Conservation (phyloP, 2,329 filamentous ascomycete genomes). For the Botryotinia convoluta region DNA sequence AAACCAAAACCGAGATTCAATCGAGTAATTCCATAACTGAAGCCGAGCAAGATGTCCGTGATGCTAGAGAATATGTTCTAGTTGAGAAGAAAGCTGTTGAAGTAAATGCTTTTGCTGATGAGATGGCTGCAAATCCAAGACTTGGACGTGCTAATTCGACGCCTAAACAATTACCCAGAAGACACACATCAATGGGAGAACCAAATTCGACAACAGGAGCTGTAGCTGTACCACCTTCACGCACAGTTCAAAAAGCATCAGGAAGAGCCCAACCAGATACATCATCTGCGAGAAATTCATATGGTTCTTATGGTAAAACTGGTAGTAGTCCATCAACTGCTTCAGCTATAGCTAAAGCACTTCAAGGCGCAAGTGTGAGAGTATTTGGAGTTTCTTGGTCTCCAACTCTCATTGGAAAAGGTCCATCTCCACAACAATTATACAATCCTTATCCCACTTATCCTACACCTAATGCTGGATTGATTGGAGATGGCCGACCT, state of each 20-base stretch:
- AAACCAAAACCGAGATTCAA: conserved; percentile 22
- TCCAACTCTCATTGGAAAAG: conserved; percentile 57
- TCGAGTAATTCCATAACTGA: conserved; percentile 50
- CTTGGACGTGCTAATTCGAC: conserved; percentile 43
- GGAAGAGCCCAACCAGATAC: conserved; percentile 60
- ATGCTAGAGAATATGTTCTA: conserved; percentile 90
- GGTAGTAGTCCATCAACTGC: conserved; percentile 65
- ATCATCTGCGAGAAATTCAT: conserved; percentile 67
- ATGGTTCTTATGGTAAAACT: conserved; percentile 59
- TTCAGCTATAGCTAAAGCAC: conserved; percentile 89
- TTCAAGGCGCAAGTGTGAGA: conserved; percentile 83
- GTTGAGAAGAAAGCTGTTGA: conserved; percentile 95
- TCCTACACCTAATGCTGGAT: conserved; percentile 63
- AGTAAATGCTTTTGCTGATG: conserved; percentile 95
- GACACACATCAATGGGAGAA: conserved; percentile 74
- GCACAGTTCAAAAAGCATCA: conserved; percentile 70
- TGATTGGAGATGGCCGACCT: conserved; percentile 65
- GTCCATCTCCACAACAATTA: conserved; percentile 68
- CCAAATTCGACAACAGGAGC: conserved; percentile 69
- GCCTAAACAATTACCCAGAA: conserved; percentile 56
- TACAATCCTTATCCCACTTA: conserved; percentile 85
- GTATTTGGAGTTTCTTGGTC: conserved; percentile 70
- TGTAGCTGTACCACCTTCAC: conserved; percentile 62
- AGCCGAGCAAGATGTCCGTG: conserved; percentile 70
- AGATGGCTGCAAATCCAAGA: conserved; percentile 76